Evolutionary conservation across 148 eudicot genomes (phyloP).

Genomic region (Fagopyrum esculentum): DNA sequence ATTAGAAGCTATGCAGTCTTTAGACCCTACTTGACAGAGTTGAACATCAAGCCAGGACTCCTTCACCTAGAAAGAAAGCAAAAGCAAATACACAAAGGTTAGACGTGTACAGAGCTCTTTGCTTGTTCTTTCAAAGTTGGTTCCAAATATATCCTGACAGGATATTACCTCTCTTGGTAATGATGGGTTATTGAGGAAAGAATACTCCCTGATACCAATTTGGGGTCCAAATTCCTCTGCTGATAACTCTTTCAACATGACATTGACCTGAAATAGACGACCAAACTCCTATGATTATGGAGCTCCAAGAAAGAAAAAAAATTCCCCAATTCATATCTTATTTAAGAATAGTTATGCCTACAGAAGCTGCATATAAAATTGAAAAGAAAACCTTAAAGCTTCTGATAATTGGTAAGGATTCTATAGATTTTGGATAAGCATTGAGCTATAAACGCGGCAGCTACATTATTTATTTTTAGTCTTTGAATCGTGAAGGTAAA

Average conservation of each 20-base stretch:
- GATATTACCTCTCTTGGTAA: slow-evolving; percentile 60
- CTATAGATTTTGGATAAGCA: no score
- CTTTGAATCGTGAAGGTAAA: not conserved
- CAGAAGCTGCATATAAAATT: not conserved
- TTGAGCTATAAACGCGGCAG: no score
- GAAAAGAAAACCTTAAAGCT: slow-evolving; percentile 1
- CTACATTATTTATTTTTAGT: no score
- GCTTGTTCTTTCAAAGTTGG: not conserved
- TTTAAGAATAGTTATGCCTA: no score
- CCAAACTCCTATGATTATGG: slow-evolving; percentile 1
- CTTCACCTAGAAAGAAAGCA: slow-evolving; percentile 54
- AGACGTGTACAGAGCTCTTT: not conserved
- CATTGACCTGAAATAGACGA: slow-evolving; percentile 49
- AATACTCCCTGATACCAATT: slow-evolving; percentile 74
- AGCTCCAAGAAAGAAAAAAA: slow-evolving; percentile 4
- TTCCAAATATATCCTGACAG: not conserved
- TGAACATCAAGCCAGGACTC: slow-evolving; percentile 97
- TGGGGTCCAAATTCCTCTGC: slow-evolving; percentile 70
- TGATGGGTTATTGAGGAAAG: slow-evolving; percentile 76
- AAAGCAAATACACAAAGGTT: slow-evolving; percentile 4
- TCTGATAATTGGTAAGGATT: no score
- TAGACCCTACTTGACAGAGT: slow-evolving; percentile 84
- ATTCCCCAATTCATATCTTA: not conserved
- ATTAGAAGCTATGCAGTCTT: slow-evolving; percentile 44
- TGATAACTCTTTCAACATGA: slow-evolving; percentile 61